These are phyloP conservation scores for Penicillium manginii DNA, from an alignment of 495 filamentous ascomycete species.

Conservation along the genomic window DNA sequence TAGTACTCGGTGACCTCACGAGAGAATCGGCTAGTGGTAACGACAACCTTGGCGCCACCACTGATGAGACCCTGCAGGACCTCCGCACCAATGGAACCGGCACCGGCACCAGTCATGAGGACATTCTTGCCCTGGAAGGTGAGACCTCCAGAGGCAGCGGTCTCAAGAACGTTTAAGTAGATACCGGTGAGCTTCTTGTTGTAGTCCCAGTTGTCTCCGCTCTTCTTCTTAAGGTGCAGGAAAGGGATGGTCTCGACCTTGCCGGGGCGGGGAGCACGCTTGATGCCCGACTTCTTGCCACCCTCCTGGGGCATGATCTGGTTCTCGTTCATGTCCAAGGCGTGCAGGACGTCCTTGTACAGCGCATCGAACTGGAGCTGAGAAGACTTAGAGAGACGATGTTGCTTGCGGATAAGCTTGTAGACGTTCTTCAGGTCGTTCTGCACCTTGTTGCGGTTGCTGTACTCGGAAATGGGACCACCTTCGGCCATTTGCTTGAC, in stretches of 20 bases:
- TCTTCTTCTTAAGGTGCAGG: constrained; percentile 94
- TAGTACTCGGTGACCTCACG: constrained; percentile 99
- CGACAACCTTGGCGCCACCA: constrained; percentile 92
- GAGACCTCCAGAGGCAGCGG: constrained; percentile 82
- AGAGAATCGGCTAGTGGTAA: constrained; percentile 95
- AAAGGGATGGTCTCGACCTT: constrained; percentile 98
- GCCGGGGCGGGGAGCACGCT: constrained; percentile 67
- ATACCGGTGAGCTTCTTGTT: constrained; percentile 94
- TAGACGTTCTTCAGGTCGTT: constrained; percentile 92
- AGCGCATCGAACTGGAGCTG: constrained; percentile 93
- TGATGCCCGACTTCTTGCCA: constrained; percentile 65
- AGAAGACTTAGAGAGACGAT: constrained; percentile 91
- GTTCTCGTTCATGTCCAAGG: constrained; percentile 93
- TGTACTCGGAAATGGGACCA: constrained; percentile 97
- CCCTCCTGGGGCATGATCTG: constrained; percentile 92
- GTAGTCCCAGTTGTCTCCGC: constrained; percentile 95
- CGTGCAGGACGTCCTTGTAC: constrained; percentile 91
- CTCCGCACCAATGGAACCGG: constrained; percentile 97
- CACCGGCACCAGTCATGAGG: constrained; percentile 97
- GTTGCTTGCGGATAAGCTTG: constrained; percentile 96
- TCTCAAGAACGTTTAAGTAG: constrained; percentile 89
- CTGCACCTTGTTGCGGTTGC: constrained; percentile 96
- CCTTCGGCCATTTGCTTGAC: constrained; percentile 98
- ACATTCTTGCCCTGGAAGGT: constrained; percentile 95
- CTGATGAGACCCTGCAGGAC: constrained; percentile 95